A percentile compares a stretch with the other conserved stretches of the same genome.
Evolutionary conservation across 2,329 filamentous ascomycete species (phyloP).

Genomic region (Fusarium sp.): DNA sequence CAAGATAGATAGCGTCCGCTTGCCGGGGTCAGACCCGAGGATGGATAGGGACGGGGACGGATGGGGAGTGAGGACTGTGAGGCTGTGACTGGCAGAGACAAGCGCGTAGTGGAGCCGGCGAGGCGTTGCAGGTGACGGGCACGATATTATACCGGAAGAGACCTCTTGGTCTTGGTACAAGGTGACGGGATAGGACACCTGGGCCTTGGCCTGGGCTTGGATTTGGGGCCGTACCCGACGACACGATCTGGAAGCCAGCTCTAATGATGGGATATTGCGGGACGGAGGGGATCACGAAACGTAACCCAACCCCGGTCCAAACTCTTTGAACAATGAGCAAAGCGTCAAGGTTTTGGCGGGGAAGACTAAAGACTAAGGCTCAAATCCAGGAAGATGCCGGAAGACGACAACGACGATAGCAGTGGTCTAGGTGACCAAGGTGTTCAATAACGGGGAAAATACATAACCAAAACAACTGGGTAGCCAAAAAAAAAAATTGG

Average conservation of each 20-base stretch:
- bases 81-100: slow-evolving; percentile 38
- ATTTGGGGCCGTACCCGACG: slow-evolving; percentile 11
- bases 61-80: slow-evolving; percentile 25
- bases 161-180: slow-evolving; percentile 42
- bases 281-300: slow-evolving; percentile 38
- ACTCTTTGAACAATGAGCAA: slow-evolving; percentile 8
- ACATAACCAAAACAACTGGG: slow-evolving; percentile 15
- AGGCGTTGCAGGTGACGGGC: slow-evolving; percentile 43
- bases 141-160: slow-evolving; percentile 50
- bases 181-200: slow-evolving; percentile 34
- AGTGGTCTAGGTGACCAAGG: background rate
- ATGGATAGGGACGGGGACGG: slow-evolving; percentile 36
- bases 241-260: slow-evolving; percentile 31
- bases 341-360: slow-evolving; percentile 35
- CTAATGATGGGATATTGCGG: slow-evolving; percentile 29
- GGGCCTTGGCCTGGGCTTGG: background rate
- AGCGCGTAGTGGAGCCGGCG: slow-evolving; percentile 41
- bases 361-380: slow-evolving; percentile 5
- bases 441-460: slow-evolving; percentile 2
- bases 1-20: slow-evolving; percentile 42
- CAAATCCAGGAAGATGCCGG: slow-evolving; percentile 31
- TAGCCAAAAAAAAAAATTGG: background rate
- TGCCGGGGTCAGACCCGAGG: slow-evolving; percentile 41
- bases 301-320: slow-evolving; percentile 34
- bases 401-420: background rate